Base-by-base conservation (phyloP, 768 basidiomycete species). In the Lyophyllum semitale region DNA sequence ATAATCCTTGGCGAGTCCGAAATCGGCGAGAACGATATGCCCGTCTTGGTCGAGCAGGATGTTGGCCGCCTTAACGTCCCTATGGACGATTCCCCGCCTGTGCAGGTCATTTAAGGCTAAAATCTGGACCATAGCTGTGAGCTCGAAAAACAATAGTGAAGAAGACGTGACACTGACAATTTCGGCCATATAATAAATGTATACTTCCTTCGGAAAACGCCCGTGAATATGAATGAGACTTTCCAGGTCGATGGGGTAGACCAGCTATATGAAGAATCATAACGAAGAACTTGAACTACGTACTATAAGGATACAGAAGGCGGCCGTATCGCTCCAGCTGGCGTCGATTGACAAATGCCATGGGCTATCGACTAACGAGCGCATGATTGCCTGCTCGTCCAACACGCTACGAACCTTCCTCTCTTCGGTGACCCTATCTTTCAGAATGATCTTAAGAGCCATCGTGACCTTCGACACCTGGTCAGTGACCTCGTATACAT, bases 161-260 rank as follows among this genome's bases (percentile, higher is more conserved):
- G 18, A 4, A 43, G 22, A 11, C 23, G 29, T 5, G 18, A 11
- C 26, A 57, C 70, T 54, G 45, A 74, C 74, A 33, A 74, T 59
- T 62, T 75, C 71, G 12, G 68, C 68, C 48, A 68, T 69, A 38
- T 73, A 74, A 33, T 74, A 71, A 22, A 66, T 66, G 20, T 70
- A 68, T 17, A 63, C 55, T n/a, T 50, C 37, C 6, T 63, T 54
- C 3, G 61, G 60, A 12, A 72, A 62, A 2, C 46, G 57, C 20
- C 59, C 63, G 26, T 66, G 66, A 3, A 66, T 58, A 29, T 66
- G 61, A 38, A 73, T 63, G 49, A 71, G 70, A 30, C 60, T 61
- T 32, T 70, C 69, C 13, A 73, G 42, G 53, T 70, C 70, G 6
- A 66, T 70, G 5, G 68, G 66, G 48, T 69, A 67, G 6, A 63